Evolutionary conservation across 805 yeast genomes (phyloP).

Genomic region (Metschnikowia henanensis): DNA sequence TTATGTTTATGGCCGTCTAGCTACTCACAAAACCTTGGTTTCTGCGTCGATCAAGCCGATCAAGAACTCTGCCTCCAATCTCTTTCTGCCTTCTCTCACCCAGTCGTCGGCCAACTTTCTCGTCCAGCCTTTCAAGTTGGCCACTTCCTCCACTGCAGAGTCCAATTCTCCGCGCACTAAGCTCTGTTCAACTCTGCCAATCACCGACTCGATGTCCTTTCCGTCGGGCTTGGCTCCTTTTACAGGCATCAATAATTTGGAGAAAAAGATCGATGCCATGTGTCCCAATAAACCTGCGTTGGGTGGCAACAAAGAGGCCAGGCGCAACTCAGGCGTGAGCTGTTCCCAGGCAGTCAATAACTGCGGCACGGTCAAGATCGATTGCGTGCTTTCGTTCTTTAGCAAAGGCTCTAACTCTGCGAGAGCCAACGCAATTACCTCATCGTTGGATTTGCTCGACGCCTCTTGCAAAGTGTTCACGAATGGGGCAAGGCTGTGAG

Average conservation of each 20-base stretch:
- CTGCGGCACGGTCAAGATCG: conserved; percentile 77
- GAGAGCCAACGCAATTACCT: conserved; percentile 33
- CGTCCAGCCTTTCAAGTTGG: conserved; percentile 89
- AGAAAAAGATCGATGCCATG: conserved; percentile 73
- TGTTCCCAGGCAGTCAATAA: conserved; percentile 76
- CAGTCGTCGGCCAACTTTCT: conserved; percentile 89
- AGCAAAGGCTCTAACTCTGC: conserved; percentile 36
- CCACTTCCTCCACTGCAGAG: conserved; percentile 89
- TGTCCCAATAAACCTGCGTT: conserved; percentile 96
- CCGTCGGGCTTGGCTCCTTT: conserved; percentile 73
- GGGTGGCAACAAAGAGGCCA: conserved; percentile 88
- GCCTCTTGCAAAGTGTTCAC: conserved; percentile 36
- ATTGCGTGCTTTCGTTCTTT: conserved; percentile 37
- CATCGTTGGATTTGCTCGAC: conserved; percentile 29
- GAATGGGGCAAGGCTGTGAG: conserved; percentile 32
- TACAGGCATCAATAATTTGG: conserved; percentile 73
- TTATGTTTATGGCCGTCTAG: background rate
- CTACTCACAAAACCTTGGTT: conserved; percentile 39
- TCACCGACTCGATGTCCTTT: conserved; percentile 82
- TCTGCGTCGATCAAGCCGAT: conserved; percentile 69
- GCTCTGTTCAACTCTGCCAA: conserved; percentile 80
- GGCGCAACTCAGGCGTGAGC: conserved; percentile 81
- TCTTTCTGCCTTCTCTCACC: conserved; percentile 86
- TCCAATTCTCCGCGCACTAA: conserved; percentile 75
- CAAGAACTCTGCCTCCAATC: conserved; percentile 84